A percentile compares a stretch with the other conserved stretches of the same genome.
These are phyloP conservation scores for Aspergillus sp. DNA, from an alignment of 2,329 filamentous ascomycete genomes.

Conservation along the genomic window DNA sequence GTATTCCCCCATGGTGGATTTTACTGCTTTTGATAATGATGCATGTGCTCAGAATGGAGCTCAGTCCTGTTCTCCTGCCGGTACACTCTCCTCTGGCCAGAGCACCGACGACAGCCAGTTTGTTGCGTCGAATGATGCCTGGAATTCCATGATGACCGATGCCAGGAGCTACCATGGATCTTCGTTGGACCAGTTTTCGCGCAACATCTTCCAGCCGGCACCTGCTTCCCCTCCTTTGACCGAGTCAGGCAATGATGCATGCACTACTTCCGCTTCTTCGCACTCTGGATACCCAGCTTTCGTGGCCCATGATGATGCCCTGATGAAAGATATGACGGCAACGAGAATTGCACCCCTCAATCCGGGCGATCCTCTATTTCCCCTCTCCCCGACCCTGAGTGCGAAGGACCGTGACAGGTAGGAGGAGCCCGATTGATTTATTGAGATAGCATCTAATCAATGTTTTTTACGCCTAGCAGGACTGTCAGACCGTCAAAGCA, in stretches of 20 bases:
- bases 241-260: conserved; percentile 33
- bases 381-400: conserved; percentile 28
- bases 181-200: conserved; percentile 25
- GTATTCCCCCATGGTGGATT: conserved; percentile 31
- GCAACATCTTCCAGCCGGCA: conserved; percentile 27
- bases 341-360: conserved; percentile 26
- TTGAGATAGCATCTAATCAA: conserved; percentile 2
- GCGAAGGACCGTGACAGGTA: conserved; percentile 36
- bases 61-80: conserved; percentile 27
- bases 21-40: conserved; percentile 34
- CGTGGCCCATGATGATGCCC: conserved; percentile 27
- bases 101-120: conserved; percentile 29
- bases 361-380: conserved; percentile 32
- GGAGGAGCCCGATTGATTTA: conserved; percentile 8
- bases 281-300: conserved; percentile 30
- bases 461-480: conserved; percentile 19
- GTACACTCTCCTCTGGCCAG: conserved; percentile 28
- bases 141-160: conserved; percentile 29
- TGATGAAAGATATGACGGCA: conserved; percentile 27
- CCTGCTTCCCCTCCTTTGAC: conserved; percentile 36
- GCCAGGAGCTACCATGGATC: conserved; percentile 24
- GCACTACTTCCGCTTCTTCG: conserved; percentile 32
- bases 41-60: conserved; percentile 21
- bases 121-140: conserved; percentile 21
- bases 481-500: conserved; percentile 32